Base-by-base conservation (phyloP, 108 stramenopile genomes). In the Cyclotella kingstonii region DNA sequence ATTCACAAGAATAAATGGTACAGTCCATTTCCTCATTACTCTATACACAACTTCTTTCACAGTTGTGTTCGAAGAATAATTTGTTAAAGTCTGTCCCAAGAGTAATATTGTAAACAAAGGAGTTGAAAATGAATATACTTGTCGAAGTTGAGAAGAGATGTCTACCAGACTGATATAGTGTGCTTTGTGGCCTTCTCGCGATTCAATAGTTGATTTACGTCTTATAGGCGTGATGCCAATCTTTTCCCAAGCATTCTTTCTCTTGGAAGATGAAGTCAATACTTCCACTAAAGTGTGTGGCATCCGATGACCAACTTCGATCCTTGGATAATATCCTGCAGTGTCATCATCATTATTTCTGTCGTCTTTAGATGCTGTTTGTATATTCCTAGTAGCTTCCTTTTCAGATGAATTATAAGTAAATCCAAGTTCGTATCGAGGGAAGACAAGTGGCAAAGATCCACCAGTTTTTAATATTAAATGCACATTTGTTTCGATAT, bases 401-500 rank as follows among this genome's bases (percentile, higher is more conserved):
- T 36, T 54, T 17, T 3, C 39, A n/a, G 12, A 14, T 45, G 0
- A 22, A 58, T 54, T 40, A 38, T 95, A 93, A 26, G 68, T 31
- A 74, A 89, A 91, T 0, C 85, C 87, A 28, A 95, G 45, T 65
- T 95, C 94, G 46, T 73, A 76, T 29, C 70, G 76, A 6, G 94
- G 94, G 70, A 95, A 95, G 0, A 95, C 73, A 8, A 95, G 64
- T 9, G 94, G 94, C 23, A 95, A 54, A 1, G 87, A 90, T 39
- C 74, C 81, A 18, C 91, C 91, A 14, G 35, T 50, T 33, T 70
- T 51, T 30, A 94, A 59, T 55, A 90, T 64, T 11, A 38, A 28
- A 23, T 79, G 63, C 5, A 91, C 63, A 60, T 88, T 85, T 47
- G 40, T 70, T 47, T 63, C 68, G n/a, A 95, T 65, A 39, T 76